Evolutionary conservation across 768 basidiomycete genomes (phyloP).

Genomic region (Amanita polypyramis): DNA sequence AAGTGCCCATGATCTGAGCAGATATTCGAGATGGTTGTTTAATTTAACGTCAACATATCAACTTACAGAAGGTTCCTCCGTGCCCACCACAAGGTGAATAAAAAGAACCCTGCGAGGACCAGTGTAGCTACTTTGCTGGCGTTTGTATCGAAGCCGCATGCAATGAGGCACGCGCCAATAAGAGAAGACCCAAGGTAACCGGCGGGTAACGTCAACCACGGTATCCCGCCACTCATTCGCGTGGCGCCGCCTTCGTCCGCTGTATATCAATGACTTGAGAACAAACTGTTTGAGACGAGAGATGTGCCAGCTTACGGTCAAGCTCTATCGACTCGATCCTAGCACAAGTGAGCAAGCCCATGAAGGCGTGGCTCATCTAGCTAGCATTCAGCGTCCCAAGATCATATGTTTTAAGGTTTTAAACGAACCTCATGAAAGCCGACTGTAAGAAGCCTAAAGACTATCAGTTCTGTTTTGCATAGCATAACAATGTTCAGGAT

Average conservation of each 20-base stretch:
- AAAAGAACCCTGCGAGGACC: slow-evolving; percentile 74
- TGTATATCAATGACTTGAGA: slow-evolving; percentile 17
- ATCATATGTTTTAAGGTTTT: not conserved
- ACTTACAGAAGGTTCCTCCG: slow-evolving; percentile 62
- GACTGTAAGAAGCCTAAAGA: slow-evolving; percentile 62
- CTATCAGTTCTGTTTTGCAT: not conserved
- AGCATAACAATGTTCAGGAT: not conserved
- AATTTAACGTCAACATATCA: not conserved
- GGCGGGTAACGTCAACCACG: slow-evolving; percentile 68
- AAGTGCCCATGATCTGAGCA: slow-evolving; percentile 59
- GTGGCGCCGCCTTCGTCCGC: slow-evolving; percentile 87
- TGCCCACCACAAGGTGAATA: slow-evolving; percentile 87
- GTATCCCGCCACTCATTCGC: slow-evolving; percentile 77
- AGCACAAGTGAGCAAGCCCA: slow-evolving; percentile 79
- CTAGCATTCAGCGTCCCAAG: not conserved
- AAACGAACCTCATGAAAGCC: slow-evolving; percentile 76
- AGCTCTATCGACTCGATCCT: slow-evolving; percentile 77
- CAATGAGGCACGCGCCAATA: slow-evolving; percentile 80
- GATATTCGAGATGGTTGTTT: not conserved
- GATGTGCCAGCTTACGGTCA: slow-evolving; percentile 50
- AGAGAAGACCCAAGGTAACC: slow-evolving; percentile 81
- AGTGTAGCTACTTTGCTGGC: slow-evolving; percentile 80
- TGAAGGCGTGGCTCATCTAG: slow-evolving; percentile 81
- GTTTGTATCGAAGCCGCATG: slow-evolving; percentile 82
- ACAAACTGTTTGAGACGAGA: slow-evolving; percentile 6